A percentile compares a stretch with the other conserved stretches of the same genome.
Conservation (phyloP, 2,329 filamentous ascomycete species). For the Rhinocladiella mackenziei region DNA sequence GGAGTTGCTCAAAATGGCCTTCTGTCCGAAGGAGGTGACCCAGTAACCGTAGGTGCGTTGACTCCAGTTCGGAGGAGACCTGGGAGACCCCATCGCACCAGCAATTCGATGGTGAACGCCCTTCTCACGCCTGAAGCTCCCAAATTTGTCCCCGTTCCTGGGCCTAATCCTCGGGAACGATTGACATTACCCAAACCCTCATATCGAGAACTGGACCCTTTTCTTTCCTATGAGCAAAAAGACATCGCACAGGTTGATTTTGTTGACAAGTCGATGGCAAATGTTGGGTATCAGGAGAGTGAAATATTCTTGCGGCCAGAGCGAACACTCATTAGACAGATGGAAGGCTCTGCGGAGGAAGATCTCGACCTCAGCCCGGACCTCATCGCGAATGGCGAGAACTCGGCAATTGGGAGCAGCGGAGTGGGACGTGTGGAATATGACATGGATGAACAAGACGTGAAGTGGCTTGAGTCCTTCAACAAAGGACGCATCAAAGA, state of each 20-base stretch:
- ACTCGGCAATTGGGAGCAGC: conserved; percentile 46
- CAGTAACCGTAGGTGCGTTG: conserved; percentile 90
- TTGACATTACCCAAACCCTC: conserved; percentile 49
- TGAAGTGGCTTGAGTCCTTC: conserved; percentile 85
- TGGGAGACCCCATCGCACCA: conserved; percentile 62
- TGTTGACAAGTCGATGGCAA: conserved; percentile 93
- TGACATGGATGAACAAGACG: conserved; percentile 99
- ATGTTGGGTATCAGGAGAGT: conserved; percentile 91
- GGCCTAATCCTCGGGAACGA: conserved; percentile 48
- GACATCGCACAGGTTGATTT: conserved; percentile 81
- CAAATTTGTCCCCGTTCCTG: conserved; percentile 46
- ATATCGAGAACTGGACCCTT: conserved; percentile 46
- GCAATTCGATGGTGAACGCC: conserved; percentile 58
- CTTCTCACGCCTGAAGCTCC: conserved; percentile 57
- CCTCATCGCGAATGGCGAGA: conserved; percentile 58
- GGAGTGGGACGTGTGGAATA: conserved; percentile 85
- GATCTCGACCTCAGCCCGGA: conserved; percentile 56
- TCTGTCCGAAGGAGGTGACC: conserved; percentile 52
- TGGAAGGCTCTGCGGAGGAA: conserved; percentile 60
- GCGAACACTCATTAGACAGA: conserved; percentile 61
- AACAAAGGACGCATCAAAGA: conserved; percentile 72
- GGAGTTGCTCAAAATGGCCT: conserved; percentile 27
- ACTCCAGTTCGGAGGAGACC: conserved; percentile 56
- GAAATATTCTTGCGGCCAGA: conserved; percentile 81
- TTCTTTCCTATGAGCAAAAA: conserved; percentile 65